Conservation (phyloP, 2,329 filamentous ascomycete species). For the Teratosphaeria zuluensis region DNA sequence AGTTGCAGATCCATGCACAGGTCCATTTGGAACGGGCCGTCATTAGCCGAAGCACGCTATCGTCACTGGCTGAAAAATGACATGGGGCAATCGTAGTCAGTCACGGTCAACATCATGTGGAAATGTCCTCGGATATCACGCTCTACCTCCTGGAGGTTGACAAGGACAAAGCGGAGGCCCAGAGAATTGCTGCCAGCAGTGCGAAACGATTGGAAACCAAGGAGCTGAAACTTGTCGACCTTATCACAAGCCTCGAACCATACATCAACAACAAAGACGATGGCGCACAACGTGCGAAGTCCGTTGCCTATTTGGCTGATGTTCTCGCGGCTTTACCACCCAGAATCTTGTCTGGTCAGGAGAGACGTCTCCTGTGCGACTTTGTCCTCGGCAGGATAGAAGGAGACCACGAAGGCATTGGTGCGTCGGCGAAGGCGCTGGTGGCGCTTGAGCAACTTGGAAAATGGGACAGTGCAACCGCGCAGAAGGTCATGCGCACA, state of each 20-base stretch:
- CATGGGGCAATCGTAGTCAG: not conserved
- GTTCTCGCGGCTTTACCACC: slow-evolving; percentile 42
- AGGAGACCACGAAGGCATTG: slow-evolving; percentile 43
- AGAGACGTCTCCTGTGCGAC: slow-evolving; percentile 50
- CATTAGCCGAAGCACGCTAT: not conserved
- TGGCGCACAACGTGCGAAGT: slow-evolving; percentile 48
- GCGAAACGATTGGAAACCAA: slow-evolving; percentile 46
- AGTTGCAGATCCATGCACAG: not conserved
- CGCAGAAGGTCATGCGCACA: slow-evolving; percentile 44
- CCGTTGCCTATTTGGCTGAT: slow-evolving; percentile 43
- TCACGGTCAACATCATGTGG: slow-evolving; percentile 11
- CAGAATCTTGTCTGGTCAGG: slow-evolving; percentile 50
- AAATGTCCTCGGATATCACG: slow-evolving; percentile 42
- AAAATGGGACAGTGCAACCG: slow-evolving; percentile 50
- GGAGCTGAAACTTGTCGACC: slow-evolving; percentile 50
- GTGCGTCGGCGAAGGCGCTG: slow-evolving; percentile 49
- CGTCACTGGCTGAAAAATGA: not conserved
- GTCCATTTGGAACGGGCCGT: not conserved
- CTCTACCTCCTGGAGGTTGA: slow-evolving; percentile 43
- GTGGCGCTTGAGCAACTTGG: slow-evolving; percentile 50
- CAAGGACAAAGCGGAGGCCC: slow-evolving; percentile 38
- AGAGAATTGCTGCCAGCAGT: slow-evolving; percentile 32
- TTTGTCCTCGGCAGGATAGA: slow-evolving; percentile 57
- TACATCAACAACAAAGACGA: slow-evolving; percentile 58
- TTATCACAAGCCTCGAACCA: slow-evolving; percentile 55